Evolutionary conservation across 2,329 filamentous ascomycete genomes (phyloP).

Genomic region (Diaporthe citri): DNA sequence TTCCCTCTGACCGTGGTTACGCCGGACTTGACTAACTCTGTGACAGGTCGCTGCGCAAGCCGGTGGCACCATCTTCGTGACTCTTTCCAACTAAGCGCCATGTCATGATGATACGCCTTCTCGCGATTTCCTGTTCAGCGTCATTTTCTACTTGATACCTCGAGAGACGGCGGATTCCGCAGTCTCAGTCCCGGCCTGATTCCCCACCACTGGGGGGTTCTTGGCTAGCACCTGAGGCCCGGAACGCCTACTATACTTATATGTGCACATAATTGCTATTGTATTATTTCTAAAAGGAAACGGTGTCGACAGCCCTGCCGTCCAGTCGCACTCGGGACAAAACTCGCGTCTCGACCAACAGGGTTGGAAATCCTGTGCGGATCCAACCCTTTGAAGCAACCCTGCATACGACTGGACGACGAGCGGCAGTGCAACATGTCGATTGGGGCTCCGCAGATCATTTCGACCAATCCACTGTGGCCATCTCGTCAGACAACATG

Average conservation of each 20-base stretch:
- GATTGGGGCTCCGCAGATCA: neutral
- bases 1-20: neutral
- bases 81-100: constrained; percentile 35
- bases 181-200: constrained; percentile 21
- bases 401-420: neutral
- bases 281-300: constrained; percentile 38
- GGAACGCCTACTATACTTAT: constrained; percentile 32
- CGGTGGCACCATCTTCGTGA: constrained; percentile 37
- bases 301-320: constrained; percentile 8
- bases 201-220: neutral
- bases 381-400: neutral
- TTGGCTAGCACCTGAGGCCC: constrained; percentile 25
- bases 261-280: constrained; percentile 42
- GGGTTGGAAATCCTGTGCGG: neutral
- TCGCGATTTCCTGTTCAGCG: constrained; percentile 39
- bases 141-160: constrained; percentile 40
- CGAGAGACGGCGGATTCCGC: constrained; percentile 15
- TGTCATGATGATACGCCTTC: constrained; percentile 31
- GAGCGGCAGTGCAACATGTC: neutral
- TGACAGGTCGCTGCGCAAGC: constrained; percentile 32
- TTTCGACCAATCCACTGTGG: neutral
- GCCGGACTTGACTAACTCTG: neutral
- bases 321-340: neutral
- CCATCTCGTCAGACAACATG: constrained; percentile 6
- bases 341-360: neutral